Base-by-base conservation (phyloP, 2,329 filamentous ascomycete species). In the Dryadomyces quercus-mongolicae region DNA sequence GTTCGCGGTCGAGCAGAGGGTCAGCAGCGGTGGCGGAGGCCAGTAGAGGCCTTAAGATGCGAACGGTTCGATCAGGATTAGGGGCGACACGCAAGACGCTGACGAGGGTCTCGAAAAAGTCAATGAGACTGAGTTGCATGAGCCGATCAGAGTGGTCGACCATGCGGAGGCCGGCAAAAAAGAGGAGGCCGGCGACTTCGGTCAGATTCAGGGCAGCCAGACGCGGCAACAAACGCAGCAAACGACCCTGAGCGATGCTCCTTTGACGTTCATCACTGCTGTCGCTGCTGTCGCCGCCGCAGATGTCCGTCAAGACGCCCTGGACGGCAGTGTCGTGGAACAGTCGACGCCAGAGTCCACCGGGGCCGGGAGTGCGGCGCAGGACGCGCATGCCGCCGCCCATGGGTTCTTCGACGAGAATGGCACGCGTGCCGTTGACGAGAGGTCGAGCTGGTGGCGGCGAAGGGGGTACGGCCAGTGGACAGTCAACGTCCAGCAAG, bases 401-500 rank as follows among this genome's bases (percentile, higher is more conserved):
- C 38, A 34, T 40, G 31, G 51, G 25, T 21, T 47, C 51, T 12
- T 52, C 16, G 31, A 46, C 43, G 43, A 5, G 15, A 20, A 40
- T 25, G 42, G 47, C 46, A 5, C n/a, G 16, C 9, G 34, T 40
- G 22, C 50, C 50, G 42, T 52, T 52, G 40, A 52, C 18, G 16
- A 46, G 18, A 9, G 46, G 31, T 7, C 53, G 56, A 12, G 54
- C 53, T 55, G 15, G 54, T 52, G 15, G 56, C 57, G 45, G 21
- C 12, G 22, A 2, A 48, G 62, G 64, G 16, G 64, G 66, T n/a
- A 9, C 18, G 60, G 66, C 15, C 68, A 40, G 59, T 10, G 74
- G 70, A 58, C 75, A 80, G 64, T 84, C 80, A 7, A 74, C 68
- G 51, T 80, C 74, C 4, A 84, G 70, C 40, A 83, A 62, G 58